Evolutionary conservation across 805 yeast species (phyloP).

Genomic region (Nakazawaea wickerhamii): DNA sequence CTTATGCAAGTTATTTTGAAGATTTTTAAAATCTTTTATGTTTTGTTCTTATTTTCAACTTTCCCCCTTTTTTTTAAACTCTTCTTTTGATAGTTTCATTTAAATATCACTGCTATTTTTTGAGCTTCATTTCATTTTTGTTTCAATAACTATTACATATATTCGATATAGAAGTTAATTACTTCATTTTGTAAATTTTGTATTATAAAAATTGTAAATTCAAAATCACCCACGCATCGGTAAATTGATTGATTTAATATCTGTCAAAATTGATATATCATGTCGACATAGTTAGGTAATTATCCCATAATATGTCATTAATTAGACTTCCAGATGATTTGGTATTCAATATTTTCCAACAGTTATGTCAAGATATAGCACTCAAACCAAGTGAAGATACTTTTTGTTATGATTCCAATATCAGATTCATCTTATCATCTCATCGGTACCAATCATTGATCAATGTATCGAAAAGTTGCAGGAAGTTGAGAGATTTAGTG

Average conservation of each 20-base stretch:
- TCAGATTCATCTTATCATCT: neutral
- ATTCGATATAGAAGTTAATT: too few species aligned
- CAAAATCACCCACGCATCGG: too few species aligned
- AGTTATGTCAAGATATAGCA: neutral
- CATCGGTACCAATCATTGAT: neutral
- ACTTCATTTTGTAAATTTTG: too few species aligned
- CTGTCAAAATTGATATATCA: too few species aligned
- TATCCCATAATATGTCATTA: too few species aligned
- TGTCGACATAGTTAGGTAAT: neutral
- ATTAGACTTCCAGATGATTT: conserved; percentile 5
- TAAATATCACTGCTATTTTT: neutral
- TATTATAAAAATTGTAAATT: too few species aligned
- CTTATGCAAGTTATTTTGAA: conserved; percentile 51
- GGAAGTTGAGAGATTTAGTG: neutral
- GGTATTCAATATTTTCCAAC: neutral
- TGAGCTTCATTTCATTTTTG: neutral
- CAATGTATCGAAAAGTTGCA: neutral
- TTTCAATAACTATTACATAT: too few species aligned
- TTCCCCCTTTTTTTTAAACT: neutral
- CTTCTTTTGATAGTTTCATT: neutral
- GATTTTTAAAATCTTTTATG: conserved; percentile 37
- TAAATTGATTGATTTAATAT: too few species aligned
- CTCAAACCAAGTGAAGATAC: neutral
- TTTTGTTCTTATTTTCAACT: neutral
- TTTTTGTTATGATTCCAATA: neutral